Evolutionary conservation across 108 stramenopile genomes (phyloP), one percentile per base, ranked within the genome.

Genomic region (Cyclotella baltica): DNA sequence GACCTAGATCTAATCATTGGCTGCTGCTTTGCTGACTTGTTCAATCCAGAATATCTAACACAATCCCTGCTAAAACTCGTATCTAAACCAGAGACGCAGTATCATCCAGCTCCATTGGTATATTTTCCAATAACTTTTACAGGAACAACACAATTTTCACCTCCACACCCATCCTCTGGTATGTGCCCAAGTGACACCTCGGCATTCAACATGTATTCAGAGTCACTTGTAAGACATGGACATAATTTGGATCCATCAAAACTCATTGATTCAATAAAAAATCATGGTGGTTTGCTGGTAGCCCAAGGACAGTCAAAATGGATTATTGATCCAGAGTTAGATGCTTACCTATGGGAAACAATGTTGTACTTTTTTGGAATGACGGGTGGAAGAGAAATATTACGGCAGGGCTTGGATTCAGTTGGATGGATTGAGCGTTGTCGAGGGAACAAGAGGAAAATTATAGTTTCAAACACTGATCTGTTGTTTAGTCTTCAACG

Each of bases 71-170:
- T 70, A 8, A 61, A 76, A 25, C 91, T 91, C 78, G 69, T 78
- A 30, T 22, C 18, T 22, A 48, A 30, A 56, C 38, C 43, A 51
- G 43, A 61, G 4, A 34, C 67, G 9, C n/a, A n/a, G n/a, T 30
- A 16, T 18, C 25, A 37, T 51, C n/a, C 55, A 34, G 34, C 47
- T 27, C 85, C 89, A 15, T 53, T 97, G 36, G 85, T 93, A 20
- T 97, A 96, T 72, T 91, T 97, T 69, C 97, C 97, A 16, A 97
- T 97, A 35, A 97, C 97, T 22, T 97, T 96, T 81, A 75, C 73
- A 15, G 97, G 97, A 0, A 83, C 67, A 52, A 97, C 95, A 0
- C 87, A 88, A 33, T 89, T 95, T 65, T 29, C 75, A 36, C 89
- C 88, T 33, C 25, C 80, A 47, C 47, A 43, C 22, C 80, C 74